Evolutionary conservation across 768 basidiomycete species (phyloP), one percentile per base, ranked within the genome.

Genomic region (Brasilioporus rufonigricans): DNA sequence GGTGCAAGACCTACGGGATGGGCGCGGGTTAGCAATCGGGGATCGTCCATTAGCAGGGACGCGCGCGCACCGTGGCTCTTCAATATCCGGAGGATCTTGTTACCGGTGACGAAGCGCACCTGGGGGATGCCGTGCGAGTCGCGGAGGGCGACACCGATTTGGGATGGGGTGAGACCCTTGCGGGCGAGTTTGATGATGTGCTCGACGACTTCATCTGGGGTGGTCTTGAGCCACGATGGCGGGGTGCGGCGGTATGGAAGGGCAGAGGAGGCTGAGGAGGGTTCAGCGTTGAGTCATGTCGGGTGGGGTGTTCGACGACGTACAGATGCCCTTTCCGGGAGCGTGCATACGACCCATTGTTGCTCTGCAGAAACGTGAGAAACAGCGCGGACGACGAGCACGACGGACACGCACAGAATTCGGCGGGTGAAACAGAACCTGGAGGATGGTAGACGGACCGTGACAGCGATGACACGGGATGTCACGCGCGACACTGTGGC

Each of bases 321-420:
- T 76, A 93, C 90, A 91, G 82, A 98, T 97, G 84, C 95, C 96
- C 93, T 98, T 98, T 78, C 93, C 93, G 77, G 94, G 93, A 85
- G 94, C 94, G 85, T 98, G 96, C 93, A 97, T 94, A 73, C 94
- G 93, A 91, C 89, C 91, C 91, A 93, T 93, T 78, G 65, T 77
- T 72, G 57, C 68, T 77, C 73, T 80, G 27, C 8, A 48, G 16
- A 13, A 41, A 12, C 4, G 49, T 64, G 44, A 64, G 66, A 44
- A 31, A 41, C 52, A 21, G 14, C 19, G 35, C 13, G 43, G 44
- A 60, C 48, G n/a, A 26, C 31, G 45, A 47, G 43, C 36, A 59
- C 45, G 57, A 50, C 56, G 68, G 1, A 66, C 76, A 47, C 27
- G 27, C 45, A 80, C 78, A 68, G 50, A 61, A 74, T 63, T 77